Conservation (phyloP, 768 basidiomycete species). For the Coprinopsis cinerea region DNA sequence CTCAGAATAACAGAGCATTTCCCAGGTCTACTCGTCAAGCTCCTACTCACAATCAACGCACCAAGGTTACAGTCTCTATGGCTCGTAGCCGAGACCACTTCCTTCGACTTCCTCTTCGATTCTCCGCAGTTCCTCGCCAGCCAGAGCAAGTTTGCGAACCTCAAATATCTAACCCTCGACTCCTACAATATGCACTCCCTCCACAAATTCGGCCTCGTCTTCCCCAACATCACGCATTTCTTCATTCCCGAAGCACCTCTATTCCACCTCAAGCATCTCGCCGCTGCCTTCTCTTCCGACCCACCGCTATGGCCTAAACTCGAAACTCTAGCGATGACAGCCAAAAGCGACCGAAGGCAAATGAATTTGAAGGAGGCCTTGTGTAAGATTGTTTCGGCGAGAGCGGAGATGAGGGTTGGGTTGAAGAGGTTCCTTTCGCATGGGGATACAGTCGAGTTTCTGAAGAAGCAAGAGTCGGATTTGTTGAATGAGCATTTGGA, state of each 20-base stretch:
- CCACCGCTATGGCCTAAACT: constrained; percentile 6
- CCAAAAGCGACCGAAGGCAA: background rate
- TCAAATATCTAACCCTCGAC: constrained; percentile 8
- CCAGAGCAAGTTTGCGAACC: background rate
- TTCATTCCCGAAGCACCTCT: background rate
- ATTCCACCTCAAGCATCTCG: background rate
- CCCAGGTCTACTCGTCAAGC: background rate
- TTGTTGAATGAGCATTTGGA: constrained; percentile 3
- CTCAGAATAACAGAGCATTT: constrained; percentile 1
- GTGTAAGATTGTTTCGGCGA: background rate
- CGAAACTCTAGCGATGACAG: constrained; percentile 1
- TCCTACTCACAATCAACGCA: constrained; percentile 5
- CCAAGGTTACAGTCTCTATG: background rate
- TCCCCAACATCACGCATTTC: constrained; percentile 6
- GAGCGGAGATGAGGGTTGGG: background rate
- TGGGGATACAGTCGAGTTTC: background rate
- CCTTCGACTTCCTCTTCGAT: constrained; percentile 3
- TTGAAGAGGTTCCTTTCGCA: constrained; percentile 2
- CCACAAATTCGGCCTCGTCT: background rate
- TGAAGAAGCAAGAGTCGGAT: constrained; percentile 1
- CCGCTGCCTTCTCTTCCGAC: background rate
- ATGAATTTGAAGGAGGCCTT: background rate
- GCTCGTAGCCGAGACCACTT: background rate
- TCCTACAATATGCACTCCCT: constrained; percentile 1
- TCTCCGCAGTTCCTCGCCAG: background rate